Evolutionary conservation across 768 basidiomycete species (phyloP).

Genomic region (Kwoniella mangroviensis): DNA sequence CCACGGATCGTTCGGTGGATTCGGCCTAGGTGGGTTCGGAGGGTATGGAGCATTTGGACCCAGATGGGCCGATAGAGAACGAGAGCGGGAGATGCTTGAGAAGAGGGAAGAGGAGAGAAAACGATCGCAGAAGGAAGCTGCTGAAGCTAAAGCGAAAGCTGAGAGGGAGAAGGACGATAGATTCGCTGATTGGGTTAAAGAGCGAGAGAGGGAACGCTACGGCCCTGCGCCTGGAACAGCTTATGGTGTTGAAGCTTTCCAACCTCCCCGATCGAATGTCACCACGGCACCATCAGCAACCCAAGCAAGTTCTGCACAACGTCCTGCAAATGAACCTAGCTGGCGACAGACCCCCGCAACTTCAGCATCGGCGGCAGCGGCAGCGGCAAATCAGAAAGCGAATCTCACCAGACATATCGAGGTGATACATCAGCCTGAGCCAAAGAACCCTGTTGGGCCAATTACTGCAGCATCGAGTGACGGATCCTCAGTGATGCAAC

Average conservation of each 20-base stretch:
- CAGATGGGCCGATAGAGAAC: conserved; percentile 14
- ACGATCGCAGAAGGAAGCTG: conserved; percentile 13
- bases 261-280: conserved; percentile 12
- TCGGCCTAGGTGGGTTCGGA: conserved; percentile 27
- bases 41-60: conserved; percentile 23
- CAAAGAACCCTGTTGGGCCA: neutral
- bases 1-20: conserved; percentile 22
- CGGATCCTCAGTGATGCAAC: conserved; percentile 36
- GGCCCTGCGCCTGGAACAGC: neutral
- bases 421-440: conserved; percentile 38
- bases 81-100: conserved; percentile 8
- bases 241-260: conserved; percentile 20
- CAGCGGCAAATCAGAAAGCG: conserved; percentile 2
- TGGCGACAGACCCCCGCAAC: neutral
- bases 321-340: conserved; percentile 9
- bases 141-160: conserved; percentile 17
- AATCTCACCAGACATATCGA: conserved; percentile 35
- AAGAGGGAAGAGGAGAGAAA: conserved; percentile 10
- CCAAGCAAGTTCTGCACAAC: neutral
- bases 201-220: conserved; percentile 15
- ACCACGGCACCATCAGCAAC: neutral
- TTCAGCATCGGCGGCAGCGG: neutral
- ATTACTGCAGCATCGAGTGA: neutral
- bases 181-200: conserved; percentile 15
- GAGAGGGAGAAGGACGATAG: conserved; percentile 29